Conservation (phyloP, 352 stramenopile species). For the Globisporangium paddicum region DNA sequence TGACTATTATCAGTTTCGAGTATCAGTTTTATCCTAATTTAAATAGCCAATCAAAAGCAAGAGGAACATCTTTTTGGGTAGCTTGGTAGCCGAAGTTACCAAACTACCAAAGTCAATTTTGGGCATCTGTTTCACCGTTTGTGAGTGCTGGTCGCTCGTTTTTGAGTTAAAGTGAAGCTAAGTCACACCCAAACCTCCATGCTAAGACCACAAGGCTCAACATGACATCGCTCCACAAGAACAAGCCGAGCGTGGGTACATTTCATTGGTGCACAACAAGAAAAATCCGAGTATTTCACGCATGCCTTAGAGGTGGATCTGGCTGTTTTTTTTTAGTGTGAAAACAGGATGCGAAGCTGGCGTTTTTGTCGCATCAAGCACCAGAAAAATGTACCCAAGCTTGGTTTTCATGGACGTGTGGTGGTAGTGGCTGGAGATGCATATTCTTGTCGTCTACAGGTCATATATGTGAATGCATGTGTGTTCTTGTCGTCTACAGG, state of each 20-base stretch:
- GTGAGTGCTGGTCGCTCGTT: slow-evolving; percentile 1
- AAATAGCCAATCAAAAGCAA: too few species aligned
- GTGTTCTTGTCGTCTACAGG: slow-evolving; percentile 1
- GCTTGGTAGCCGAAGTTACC: too few species aligned
- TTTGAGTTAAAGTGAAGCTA: too few species aligned
- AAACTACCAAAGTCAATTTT: background rate
- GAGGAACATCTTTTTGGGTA: too few species aligned
- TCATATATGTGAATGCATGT: background rate
- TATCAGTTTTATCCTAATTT: too few species aligned
- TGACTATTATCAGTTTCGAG: too few species aligned
- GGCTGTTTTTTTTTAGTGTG: background rate
- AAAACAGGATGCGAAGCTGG: background rate
- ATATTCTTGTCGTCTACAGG: slow-evolving; percentile 1
- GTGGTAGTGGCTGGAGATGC: background rate
- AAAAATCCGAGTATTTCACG: background rate
- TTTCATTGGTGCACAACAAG: background rate
- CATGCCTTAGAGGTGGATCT: background rate
- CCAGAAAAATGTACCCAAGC: background rate
- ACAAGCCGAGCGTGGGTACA: background rate
- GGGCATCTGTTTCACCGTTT: background rate
- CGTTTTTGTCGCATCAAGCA: background rate
- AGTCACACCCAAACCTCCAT: background rate
- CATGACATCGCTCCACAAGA: background rate
- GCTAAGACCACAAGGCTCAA: background rate
- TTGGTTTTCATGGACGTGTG: background rate